A percentile compares a stretch with the other conserved stretches of the same genome.
These are phyloP conservation scores for Tetragonia tetragonoides DNA, from an alignment of 148 eudicot genomes.

Conservation along the genomic window DNA sequence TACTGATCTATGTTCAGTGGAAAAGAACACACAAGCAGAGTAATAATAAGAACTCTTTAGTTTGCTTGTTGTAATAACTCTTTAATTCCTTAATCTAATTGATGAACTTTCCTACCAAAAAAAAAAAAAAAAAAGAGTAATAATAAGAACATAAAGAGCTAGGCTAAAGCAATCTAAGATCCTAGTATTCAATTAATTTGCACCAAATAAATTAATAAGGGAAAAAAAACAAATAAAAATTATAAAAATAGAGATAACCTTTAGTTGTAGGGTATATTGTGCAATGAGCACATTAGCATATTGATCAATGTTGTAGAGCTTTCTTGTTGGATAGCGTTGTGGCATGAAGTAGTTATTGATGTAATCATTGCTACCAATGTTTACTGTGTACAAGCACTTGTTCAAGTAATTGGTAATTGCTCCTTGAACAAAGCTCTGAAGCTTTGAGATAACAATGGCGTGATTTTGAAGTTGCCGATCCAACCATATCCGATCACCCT, in stretches of 20 bases:
- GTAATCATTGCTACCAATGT: slow-evolving; percentile 58
- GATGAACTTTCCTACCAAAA: too few species aligned
- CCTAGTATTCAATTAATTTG: too few species aligned
- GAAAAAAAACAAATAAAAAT: neutral
- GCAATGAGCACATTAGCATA: slow-evolving; percentile 34
- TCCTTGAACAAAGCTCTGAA: neutral
- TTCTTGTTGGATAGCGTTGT: slow-evolving; percentile 19
- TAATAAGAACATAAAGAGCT: too few species aligned
- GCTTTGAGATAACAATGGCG: neutral
- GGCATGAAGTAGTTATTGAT: slow-evolving; percentile 57
- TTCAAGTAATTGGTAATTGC: neutral
- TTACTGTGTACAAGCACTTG: slow-evolving; percentile 16
- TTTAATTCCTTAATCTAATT: too few species aligned
- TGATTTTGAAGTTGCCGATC: slow-evolving; percentile 18
- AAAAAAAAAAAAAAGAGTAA: too few species aligned
- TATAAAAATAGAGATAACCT: slow-evolving; percentile 15
- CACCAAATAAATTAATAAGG: neutral
- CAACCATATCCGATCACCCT: slow-evolving; percentile 32
- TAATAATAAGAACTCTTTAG: too few species aligned
- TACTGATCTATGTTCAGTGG: too few species aligned
- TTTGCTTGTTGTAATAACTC: too few species aligned
- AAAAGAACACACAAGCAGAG: too few species aligned
- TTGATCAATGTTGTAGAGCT: slow-evolving; percentile 17
- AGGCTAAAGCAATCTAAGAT: neutral
- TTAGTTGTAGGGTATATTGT: slow-evolving; percentile 32